Conservation (phyloP, 352 stramenopile species). For the Bremia lactucae region DNA sequence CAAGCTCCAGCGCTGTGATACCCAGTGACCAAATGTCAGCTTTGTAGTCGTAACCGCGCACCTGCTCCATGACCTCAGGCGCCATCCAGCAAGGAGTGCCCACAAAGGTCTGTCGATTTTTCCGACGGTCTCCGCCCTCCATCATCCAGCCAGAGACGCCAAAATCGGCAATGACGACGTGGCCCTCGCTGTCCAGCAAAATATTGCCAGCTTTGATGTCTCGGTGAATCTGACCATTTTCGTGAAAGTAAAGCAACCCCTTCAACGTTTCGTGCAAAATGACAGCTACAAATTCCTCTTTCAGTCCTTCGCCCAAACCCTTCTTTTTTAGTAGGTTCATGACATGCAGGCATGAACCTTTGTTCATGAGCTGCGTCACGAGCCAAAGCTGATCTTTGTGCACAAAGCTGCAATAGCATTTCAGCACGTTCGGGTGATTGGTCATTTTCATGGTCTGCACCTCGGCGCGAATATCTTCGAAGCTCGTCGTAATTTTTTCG, state of each 20-base stretch:
- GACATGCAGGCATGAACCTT: slow-evolving; percentile 95
- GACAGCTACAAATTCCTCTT: slow-evolving; percentile 94
- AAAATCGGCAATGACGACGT: slow-evolving; percentile 98
- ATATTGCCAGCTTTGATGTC: slow-evolving; percentile 99
- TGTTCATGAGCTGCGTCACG: slow-evolving; percentile 98
- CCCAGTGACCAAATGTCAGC: slow-evolving; percentile 99
- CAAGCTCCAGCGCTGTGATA: slow-evolving; percentile 97
- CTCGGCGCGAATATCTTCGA: slow-evolving; percentile 87
- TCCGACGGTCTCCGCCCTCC: slow-evolving; percentile 87
- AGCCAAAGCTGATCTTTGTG: slow-evolving; percentile 96
- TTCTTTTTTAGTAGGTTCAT: slow-evolving; percentile 92
- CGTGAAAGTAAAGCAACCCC: slow-evolving; percentile 98
- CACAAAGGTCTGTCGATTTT: slow-evolving; percentile 96
- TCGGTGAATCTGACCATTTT: slow-evolving; percentile 97
- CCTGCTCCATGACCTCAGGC: slow-evolving; percentile 88
- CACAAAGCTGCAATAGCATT: slow-evolving; percentile 96
- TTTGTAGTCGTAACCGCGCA: slow-evolving; percentile 90
- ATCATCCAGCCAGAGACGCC: slow-evolving; percentile 98
- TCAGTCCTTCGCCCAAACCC: slow-evolving; percentile 76
- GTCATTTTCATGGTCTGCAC: slow-evolving; percentile 98
- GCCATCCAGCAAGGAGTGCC: slow-evolving; percentile 97
- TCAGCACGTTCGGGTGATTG: slow-evolving; percentile 96
- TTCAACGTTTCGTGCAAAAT: slow-evolving; percentile 96
- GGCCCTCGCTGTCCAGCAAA: slow-evolving; percentile 86
- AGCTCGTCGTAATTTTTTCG: slow-evolving; percentile 96